A percentile compares a stretch with the other conserved stretches of the same genome.
These are phyloP conservation scores for Linum usitatissimum DNA, from an alignment of 345 rosid genomes.

Conservation along the genomic window DNA sequence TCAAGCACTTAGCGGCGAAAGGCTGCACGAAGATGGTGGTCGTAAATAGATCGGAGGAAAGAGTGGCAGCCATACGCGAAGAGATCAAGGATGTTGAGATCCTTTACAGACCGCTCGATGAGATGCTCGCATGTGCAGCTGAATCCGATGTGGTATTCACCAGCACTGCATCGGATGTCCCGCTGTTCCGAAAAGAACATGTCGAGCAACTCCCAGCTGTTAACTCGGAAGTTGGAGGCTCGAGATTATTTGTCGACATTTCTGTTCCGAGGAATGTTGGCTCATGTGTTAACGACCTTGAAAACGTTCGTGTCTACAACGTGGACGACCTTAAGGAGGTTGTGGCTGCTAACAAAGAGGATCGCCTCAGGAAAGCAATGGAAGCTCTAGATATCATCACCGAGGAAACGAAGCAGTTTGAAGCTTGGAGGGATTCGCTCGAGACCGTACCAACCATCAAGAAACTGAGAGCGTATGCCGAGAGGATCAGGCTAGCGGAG, in stretches of 20 bases:
- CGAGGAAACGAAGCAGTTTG: slow-evolving; percentile 76
- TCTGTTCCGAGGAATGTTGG: slow-evolving; percentile 90
- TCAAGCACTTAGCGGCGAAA: slow-evolving; percentile 44
- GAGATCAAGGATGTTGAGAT: slow-evolving; percentile 61
- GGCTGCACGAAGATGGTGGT: slow-evolving; percentile 41
- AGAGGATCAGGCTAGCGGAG: slow-evolving; percentile 69
- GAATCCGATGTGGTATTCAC: slow-evolving; percentile 90
- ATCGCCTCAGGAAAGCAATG: slow-evolving; percentile 77
- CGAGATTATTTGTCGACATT: slow-evolving; percentile 76
- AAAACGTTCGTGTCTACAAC: slow-evolving; percentile 55
- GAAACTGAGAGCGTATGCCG: slow-evolving; percentile 87
- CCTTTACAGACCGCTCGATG: slow-evolving; percentile 52
- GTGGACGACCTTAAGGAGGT: slow-evolving; percentile 97
- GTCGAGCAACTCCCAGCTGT: slow-evolving; percentile 47
- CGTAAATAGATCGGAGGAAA: slow-evolving; percentile 56
- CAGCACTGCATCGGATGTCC: slow-evolving; percentile 82
- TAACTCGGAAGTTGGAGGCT: slow-evolving; percentile 43
- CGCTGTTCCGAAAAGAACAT: slow-evolving; percentile 57
- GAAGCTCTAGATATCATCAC: slow-evolving; percentile 81
- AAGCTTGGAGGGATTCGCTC: slow-evolving; percentile 90
- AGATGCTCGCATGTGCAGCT: slow-evolving; percentile 60
- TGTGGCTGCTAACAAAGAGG: slow-evolving; percentile 97
- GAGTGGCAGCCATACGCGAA: slow-evolving; percentile 69
- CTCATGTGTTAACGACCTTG: slow-evolving; percentile 54
- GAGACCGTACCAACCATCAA: slow-evolving; percentile 96